Evolutionary conservation across 441 rosid genomes (phyloP).

Genomic region (Aleurites moluccanus): DNA sequence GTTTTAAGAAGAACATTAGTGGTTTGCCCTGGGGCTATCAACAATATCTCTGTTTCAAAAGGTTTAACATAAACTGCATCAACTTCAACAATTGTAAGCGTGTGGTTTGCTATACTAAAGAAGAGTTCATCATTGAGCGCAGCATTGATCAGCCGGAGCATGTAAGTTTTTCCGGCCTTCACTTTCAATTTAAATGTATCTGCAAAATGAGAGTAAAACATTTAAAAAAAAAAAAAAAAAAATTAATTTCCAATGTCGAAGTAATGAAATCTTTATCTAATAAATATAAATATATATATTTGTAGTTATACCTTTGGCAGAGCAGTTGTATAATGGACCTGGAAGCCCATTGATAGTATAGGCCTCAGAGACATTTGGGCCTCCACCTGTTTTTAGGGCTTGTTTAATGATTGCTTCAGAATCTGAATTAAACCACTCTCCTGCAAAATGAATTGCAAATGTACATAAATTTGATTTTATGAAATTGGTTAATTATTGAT

Average conservation of each 20-base stretch:
- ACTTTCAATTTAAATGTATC: slow-evolving; percentile 74
- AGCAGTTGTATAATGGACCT: slow-evolving; percentile 75
- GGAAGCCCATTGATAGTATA: slow-evolving; percentile 72
- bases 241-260: neutral
- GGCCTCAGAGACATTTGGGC: slow-evolving; percentile 80
- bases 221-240: neutral
- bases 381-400: slow-evolving; percentile 65
- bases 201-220: slow-evolving; percentile 20
- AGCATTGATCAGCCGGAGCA: slow-evolving; percentile 67
- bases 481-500: no score
- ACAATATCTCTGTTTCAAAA: slow-evolving; percentile 48
- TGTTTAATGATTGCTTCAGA: slow-evolving; percentile 60
- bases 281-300: no score
- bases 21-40: slow-evolving; percentile 79
- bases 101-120: slow-evolving; percentile 74
- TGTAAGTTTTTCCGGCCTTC: slow-evolving; percentile 63
- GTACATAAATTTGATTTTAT: no score
- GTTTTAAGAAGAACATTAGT: slow-evolving; percentile 61
- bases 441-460: slow-evolving; percentile 25
- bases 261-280: neutral
- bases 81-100: slow-evolving; percentile 56
- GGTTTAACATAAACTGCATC: slow-evolving; percentile 75
- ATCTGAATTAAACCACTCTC: slow-evolving; percentile 88
- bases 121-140: slow-evolving; percentile 84
- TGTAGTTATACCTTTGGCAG: slow-evolving; percentile 43